phyloP scores from a whole-genome alignment of 805 yeast species.

The Zygotorulaspora chibaensis region DNA sequence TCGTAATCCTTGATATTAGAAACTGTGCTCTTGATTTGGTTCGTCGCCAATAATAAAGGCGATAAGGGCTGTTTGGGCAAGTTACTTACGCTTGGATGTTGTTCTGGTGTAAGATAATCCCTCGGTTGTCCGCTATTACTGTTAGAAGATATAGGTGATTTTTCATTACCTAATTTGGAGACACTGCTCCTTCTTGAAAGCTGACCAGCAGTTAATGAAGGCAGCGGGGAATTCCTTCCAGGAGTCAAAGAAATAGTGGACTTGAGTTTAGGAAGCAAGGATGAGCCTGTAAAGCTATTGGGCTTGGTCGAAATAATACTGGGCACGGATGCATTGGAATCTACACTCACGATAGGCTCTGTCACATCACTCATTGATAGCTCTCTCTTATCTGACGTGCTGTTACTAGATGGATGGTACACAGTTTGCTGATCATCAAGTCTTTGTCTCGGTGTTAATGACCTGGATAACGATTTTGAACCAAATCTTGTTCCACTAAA shows the following conservation, averaged over 20 bases:
- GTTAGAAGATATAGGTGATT: conserved; percentile 49
- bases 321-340: conserved; percentile 4
- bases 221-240: conserved; percentile 53
- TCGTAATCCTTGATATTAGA: conserved; percentile 88
- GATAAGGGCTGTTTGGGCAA: conserved; percentile 64
- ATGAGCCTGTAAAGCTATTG: conserved; percentile 14
- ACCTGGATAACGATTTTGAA: conserved; percentile 23
- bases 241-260: conserved; percentile 43
- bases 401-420: background rate
- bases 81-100: conserved; percentile 24
- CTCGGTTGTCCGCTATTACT: conserved; percentile 50
- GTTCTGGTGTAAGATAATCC: conserved; percentile 39
- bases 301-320: conserved; percentile 12
- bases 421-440: conserved; percentile 9
- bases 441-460: conserved; percentile 23
- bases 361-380: background rate
- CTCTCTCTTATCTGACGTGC: background rate
- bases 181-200: conserved; percentile 49
- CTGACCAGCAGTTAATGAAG: conserved; percentile 9
- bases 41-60: conserved; percentile 68
- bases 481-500: conserved; percentile 13
- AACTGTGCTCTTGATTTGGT: conserved; percentile 48
- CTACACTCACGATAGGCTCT: background rate
- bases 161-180: conserved; percentile 24
- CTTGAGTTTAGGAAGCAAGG: conserved; percentile 23